Evolutionary conservation across 192 early-diverging fungal genomes (phyloP).

Genomic region (Gamsiella multidivaricata): DNA sequence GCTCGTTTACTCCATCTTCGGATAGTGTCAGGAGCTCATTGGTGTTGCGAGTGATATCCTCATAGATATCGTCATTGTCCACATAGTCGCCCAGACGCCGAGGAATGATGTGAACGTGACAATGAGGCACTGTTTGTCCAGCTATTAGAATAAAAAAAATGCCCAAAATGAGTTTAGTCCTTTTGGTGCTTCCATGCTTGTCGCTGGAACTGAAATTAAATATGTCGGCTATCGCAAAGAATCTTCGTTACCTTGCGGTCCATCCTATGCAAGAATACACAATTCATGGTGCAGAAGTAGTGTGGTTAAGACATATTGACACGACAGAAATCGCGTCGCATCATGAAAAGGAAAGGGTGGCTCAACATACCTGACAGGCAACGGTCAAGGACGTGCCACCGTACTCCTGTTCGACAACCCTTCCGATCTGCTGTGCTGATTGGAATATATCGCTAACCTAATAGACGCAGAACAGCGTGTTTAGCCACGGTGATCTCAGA

Average conservation of each 20-base stretch:
- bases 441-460: constrained; percentile 79
- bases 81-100: constrained; percentile 80
- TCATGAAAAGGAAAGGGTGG: neutral
- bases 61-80: constrained; percentile 91
- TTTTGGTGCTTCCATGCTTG: too few species aligned
- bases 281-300: neutral
- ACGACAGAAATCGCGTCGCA: neutral
- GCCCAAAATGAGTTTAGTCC: too few species aligned
- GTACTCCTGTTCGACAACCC: constrained; percentile 79
- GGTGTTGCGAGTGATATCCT: constrained; percentile 72
- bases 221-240: too few species aligned
- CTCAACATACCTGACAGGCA: constrained; percentile 75
- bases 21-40: constrained; percentile 18
- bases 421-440: constrained; percentile 82
- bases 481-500: too few species aligned
- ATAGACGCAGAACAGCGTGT: neutral
- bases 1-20: constrained; percentile 17
- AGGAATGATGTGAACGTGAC: constrained; percentile 93
- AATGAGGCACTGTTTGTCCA: constrained; percentile 84
- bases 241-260: constrained; percentile 74
- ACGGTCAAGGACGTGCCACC: constrained; percentile 79
- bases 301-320: too few species aligned
- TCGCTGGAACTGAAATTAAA: too few species aligned
- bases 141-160: too few species aligned
- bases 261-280: constrained; percentile 65